Evolutionary conservation across 352 stramenopile species (phyloP).

Genomic region (Pythium coloratum): DNA sequence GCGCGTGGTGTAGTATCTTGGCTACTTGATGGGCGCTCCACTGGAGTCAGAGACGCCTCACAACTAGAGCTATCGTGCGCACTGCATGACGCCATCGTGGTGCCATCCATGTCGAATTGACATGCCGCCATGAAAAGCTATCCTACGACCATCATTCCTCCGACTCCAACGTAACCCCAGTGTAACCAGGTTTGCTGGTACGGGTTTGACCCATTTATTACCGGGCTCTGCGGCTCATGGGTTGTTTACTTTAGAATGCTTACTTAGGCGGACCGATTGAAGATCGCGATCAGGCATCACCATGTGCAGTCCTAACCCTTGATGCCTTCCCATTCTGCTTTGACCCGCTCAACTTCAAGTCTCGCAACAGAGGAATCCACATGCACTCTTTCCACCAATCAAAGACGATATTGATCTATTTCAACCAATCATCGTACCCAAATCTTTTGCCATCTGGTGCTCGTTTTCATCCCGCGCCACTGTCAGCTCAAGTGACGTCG

Average conservation of each 20-base stretch:
- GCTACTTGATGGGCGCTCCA: neutral
- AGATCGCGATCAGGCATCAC: neutral
- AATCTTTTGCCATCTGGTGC: neutral
- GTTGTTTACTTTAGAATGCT: neutral
- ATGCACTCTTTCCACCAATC: constrained; percentile 18
- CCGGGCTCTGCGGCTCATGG: neutral
- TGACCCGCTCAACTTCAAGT: constrained; percentile 23
- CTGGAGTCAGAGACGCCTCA: neutral
- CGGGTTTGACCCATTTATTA: neutral
- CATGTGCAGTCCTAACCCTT: neutral
- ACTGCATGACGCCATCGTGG: neutral
- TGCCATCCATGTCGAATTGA: neutral
- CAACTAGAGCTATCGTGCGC: neutral
- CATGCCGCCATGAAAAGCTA: neutral
- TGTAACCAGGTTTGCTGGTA: neutral
- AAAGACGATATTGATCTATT: neutral
- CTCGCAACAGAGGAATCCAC: neutral
- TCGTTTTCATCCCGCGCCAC: constrained; percentile 6
- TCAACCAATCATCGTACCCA: constrained; percentile 7
- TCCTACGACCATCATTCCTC: neutral
- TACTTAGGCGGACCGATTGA: neutral
- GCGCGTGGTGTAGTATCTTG: neutral
- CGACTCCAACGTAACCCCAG: neutral
- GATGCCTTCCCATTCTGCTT: constrained; percentile 11
- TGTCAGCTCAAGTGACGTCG: neutral